phyloP scores from a whole-genome alignment of 768 basidiomycete genomes.

The Pilatotrama ljubarskyi region DNA sequence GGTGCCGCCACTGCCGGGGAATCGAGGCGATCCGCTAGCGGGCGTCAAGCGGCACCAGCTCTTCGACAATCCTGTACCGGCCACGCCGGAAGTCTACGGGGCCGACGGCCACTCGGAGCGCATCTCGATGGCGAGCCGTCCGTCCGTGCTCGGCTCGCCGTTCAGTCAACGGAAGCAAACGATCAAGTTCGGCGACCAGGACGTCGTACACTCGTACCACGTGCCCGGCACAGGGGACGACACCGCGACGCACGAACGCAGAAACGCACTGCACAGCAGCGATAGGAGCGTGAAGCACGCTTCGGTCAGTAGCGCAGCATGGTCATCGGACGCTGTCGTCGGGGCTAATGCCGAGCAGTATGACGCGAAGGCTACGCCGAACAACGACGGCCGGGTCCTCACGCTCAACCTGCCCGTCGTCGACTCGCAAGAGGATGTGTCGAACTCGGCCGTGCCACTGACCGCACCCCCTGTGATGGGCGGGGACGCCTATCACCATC shows the following conservation, averaged over 20 bases:
- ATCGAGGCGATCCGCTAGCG: slow-evolving; percentile 36
- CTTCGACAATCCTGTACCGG: slow-evolving; percentile 84
- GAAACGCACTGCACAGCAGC: slow-evolving; percentile 22
- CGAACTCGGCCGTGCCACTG: slow-evolving; percentile 3
- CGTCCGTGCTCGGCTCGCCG: slow-evolving; percentile 31
- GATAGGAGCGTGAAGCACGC: slow-evolving; percentile 16
- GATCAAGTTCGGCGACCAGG: slow-evolving; percentile 77
- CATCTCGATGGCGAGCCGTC: slow-evolving; percentile 36
- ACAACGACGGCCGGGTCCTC: slow-evolving; percentile 9
- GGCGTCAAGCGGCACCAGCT: slow-evolving; percentile 79
- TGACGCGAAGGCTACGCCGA: slow-evolving; percentile 6
- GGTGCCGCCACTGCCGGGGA: slow-evolving; percentile 24
- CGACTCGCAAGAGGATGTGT: slow-evolving; percentile 15
- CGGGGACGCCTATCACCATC: slow-evolving; percentile 15
- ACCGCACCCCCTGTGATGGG: slow-evolving; percentile 18
- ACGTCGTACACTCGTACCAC: slow-evolving; percentile 74
- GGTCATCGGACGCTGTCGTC: slow-evolving; percentile 19
- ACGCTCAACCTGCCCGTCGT: slow-evolving; percentile 15
- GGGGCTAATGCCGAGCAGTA: slow-evolving; percentile 22
- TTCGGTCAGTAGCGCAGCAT: slow-evolving; percentile 21
- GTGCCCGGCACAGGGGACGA: slow-evolving; percentile 29
- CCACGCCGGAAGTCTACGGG: slow-evolving; percentile 4
- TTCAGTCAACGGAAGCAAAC: slow-evolving; percentile 42
- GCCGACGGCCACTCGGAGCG: slow-evolving; percentile 41
- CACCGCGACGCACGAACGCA: slow-evolving; percentile 30